phyloP scores from a whole-genome alignment of 1,284 basidiomycete species.

The Austropuccinia psidii region DNA sequence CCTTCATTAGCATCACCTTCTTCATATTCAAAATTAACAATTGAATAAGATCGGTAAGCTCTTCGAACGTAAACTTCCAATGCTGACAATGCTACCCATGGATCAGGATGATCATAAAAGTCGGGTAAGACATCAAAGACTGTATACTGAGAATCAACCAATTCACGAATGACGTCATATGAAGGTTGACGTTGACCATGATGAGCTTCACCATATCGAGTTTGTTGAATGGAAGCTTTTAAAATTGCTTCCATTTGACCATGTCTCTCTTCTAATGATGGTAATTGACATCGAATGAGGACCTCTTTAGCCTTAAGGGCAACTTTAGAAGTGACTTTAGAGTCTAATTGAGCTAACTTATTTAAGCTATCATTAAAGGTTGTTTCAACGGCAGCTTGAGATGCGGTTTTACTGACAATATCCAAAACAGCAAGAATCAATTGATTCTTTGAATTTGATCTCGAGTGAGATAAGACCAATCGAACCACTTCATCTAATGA shows the following conservation, averaged over 20 bases:
- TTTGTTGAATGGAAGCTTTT: slow-evolving; percentile 74
- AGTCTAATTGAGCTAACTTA: slow-evolving; percentile 73
- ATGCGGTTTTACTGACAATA: slow-evolving; percentile 63
- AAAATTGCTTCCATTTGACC: slow-evolving; percentile 91
- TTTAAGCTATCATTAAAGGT: slow-evolving; percentile 65
- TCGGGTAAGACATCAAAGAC: slow-evolving; percentile 94
- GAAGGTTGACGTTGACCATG: slow-evolving; percentile 63
- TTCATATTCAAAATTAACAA: slow-evolving; percentile 87
- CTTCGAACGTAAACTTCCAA: slow-evolving; percentile 93
- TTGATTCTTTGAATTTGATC: slow-evolving; percentile 85
- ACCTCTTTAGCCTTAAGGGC: slow-evolving; percentile 96
- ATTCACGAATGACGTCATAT: slow-evolving; percentile 76
- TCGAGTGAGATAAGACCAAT: slow-evolving; percentile 88
- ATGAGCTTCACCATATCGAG: slow-evolving; percentile 81
- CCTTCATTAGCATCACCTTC: slow-evolving; percentile 72
- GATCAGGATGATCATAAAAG: slow-evolving; percentile 84
- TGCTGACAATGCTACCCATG: slow-evolving; percentile 78
- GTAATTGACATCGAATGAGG: slow-evolving; percentile 88
- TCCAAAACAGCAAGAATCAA: slow-evolving; percentile 79
- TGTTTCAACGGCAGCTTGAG: slow-evolving; percentile 54
- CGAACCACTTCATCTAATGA: slow-evolving; percentile 79
- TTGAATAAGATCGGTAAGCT: slow-evolving; percentile 88
- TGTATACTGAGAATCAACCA: slow-evolving; percentile 91
- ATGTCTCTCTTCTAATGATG: slow-evolving; percentile 87
- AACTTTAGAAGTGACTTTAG: slow-evolving; percentile 79